Evolutionary conservation across 495 filamentous ascomycete genomes (phyloP), one percentile per base, ranked within the genome.

Genomic region (Antarctomyces pellizariae): DNA sequence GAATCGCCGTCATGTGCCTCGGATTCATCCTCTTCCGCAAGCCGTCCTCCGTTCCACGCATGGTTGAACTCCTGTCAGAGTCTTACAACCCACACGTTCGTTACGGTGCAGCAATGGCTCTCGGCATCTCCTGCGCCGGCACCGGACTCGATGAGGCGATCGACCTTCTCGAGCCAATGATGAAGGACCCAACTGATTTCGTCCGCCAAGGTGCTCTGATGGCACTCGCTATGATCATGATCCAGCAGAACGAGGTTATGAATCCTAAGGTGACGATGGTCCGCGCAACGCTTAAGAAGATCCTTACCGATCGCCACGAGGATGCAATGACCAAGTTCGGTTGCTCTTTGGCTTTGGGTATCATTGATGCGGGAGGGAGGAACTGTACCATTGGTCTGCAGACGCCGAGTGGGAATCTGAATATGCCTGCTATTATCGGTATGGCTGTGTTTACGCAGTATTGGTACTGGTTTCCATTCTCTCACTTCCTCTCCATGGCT

Each of bases 401-500:
- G 45, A 99, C 89, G 1, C 84, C 89, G 53, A 92, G 86, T 0
- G 89, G 89, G 30, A 99, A 92, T 39, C 62, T 99, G 34, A 93
- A 95, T 55, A 86, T 95, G 78, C 65, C 79, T 10, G 89, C 77
- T 31, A 86, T 95, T 32, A 83, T 99, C 12, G 89, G 89, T 34
- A 91, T 91, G 67, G 82, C 80, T 21, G 75, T 99, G 15, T 99
- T 99, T 54, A 86, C 79, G 4, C 89, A 99, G 48, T 99, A 99
- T 54, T 99, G 89, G 89, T 99, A 99, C 53, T 99, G 89, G 89
- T 99, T 99, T 67, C 89, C 89, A 25, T 68, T 93, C 38, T 91
- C 86, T 13, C 89, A 95, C 49, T 99, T 99, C 67, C 51, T 99
- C 12, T 84, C 82, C 0, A 59, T 95, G 34, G 79, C 75, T 43